phyloP scores from a whole-genome alignment of 2,329 filamentous ascomycete species.

The Rutstroemia sp. region DNA sequence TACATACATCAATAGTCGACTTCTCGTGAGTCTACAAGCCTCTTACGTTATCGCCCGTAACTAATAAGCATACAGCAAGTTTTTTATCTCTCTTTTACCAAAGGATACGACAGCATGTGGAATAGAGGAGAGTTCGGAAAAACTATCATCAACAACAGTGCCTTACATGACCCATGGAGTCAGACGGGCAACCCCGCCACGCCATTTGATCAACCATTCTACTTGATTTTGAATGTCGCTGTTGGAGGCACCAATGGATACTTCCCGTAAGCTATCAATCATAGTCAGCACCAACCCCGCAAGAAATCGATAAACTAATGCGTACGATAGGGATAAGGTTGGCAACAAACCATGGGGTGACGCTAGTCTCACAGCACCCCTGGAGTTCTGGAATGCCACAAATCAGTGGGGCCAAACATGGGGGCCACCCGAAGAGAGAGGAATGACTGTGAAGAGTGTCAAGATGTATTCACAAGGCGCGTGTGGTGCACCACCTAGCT shows the following conservation, averaged over 20 bases:
- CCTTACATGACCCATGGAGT: slow-evolving; percentile 39
- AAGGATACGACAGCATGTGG: slow-evolving; percentile 24
- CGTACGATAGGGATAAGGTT: slow-evolving; percentile 32
- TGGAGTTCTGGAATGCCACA: slow-evolving; percentile 37
- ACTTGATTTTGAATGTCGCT: slow-evolving; percentile 44
- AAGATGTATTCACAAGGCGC: slow-evolving; percentile 15
- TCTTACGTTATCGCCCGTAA: too few species aligned
- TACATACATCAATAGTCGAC: slow-evolving; percentile 42
- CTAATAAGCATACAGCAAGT: slow-evolving; percentile 31
- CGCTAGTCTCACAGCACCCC: slow-evolving; percentile 32
- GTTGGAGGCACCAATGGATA: slow-evolving; percentile 43
- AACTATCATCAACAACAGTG: slow-evolving; percentile 35
- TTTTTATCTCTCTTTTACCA: slow-evolving; percentile 29
- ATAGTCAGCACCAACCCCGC: background rate
- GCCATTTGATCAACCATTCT: slow-evolving; percentile 46
- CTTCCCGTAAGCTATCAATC: slow-evolving; percentile 33
- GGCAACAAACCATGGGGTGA: slow-evolving; percentile 42
- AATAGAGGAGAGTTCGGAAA: slow-evolving; percentile 36
- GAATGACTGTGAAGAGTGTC: slow-evolving; percentile 18
- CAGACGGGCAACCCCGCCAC: slow-evolving; percentile 31
- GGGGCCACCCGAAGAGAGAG: slow-evolving; percentile 21
- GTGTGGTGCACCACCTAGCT: slow-evolving; percentile 6
- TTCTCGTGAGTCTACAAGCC: slow-evolving; percentile 20
- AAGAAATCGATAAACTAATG: slow-evolving; percentile 9
- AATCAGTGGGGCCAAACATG: slow-evolving; percentile 41